Evolutionary conservation across 371 early-diverging fungal species (phyloP), one percentile per base, ranked within the genome.

Genomic region (Rhizopus arrhizus): DNA sequence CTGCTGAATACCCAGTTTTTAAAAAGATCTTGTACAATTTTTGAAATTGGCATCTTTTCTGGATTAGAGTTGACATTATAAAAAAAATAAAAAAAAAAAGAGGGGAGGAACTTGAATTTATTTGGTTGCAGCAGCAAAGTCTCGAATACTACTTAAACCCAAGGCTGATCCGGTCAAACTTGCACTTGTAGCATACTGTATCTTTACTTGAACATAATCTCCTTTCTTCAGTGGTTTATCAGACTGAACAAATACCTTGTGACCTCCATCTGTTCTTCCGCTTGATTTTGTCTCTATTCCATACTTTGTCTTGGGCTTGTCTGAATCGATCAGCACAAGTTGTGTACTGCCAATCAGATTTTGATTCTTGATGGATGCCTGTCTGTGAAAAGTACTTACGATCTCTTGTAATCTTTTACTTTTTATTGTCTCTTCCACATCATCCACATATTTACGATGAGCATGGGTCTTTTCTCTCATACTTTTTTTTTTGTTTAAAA

Each of bases 381-480:
- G 69, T 42, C 62, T 58, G 67, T 89, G 90, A 72, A 89, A 90
- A 3, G 83, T 77, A 2, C 66, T 68, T 9, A 91, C 88, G 22
- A 91, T 87, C 56, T 90, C 89, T 31, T 77, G 73, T 22, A 91
- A 66, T 13, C 91, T 73, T 12, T 80, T 70, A 29, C 72, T 57
- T 69, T 91, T 91, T 51, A 75, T 82, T 22, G 68, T 72, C 31
- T 79, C 83, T 4, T 82, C 80, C 6, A 91, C 90, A 70, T 91
- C 87, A 54, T 91, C 91, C 34, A 71, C 56, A 45, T 80, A 83
- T 29, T 74, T 75, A 29, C 91, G 81, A 57, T 90, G 91, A 1
- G 91, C 91, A 57, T 90, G 90, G 7, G 91, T 91, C 36, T 84
- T 85, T 71, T 89, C 90, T 28, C 91, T 80, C 79, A 89, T 85